Base-by-base conservation (phyloP, 2,329 filamentous ascomycete genomes). In the Coniella lustricola region DNA sequence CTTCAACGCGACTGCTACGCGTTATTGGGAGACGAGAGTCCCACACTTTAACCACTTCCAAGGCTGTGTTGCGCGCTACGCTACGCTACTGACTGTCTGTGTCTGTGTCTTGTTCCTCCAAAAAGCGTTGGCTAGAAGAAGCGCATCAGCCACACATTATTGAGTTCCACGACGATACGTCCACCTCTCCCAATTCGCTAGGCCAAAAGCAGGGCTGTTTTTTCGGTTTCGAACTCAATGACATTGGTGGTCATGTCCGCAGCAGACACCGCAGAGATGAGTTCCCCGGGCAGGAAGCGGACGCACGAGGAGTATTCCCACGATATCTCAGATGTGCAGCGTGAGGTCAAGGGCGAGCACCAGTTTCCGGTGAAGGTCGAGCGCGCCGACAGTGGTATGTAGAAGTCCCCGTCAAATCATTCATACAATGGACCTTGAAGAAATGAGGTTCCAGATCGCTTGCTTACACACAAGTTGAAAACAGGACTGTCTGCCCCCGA, bases 241-340 rank as follows among this genome's bases (percentile, higher is more conserved):
- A 69, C 75, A 59, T 63, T 78, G 21, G 62, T 68, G 38, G 64
- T 68, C 46, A 65, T 75, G 59, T 72, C 74, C 16, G 61, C 67
- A n/a, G n/a, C n/a, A 12, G 77, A 77, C 52, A 65, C 74, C 25
- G 67, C 70, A 58, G 71, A 74, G 57, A 61, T 66, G 20, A 70
- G 74, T 44, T 55, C 61, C 17, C 62, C 61, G 22, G 62, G 21
- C 46, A 65, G 68, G 44, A 77, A 78, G 60, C 63, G 73, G 50
- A 69, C 63, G 36, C 71, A 75, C 54, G 65, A 72, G 35, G 70
- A 75, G 29, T 76, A 67, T 51, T 55, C 67, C 3, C 64, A 60
- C 20, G 41, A 45, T 22, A 22, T 50, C 12, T 41, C 51, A 37
- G 45, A 55, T 18, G 49, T 52, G 9, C 56, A 9, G n/a, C n/a